A percentile compares a stretch with the other conserved stretches of the same genome.
These are phyloP conservation scores for Picochlorum sp. DNA, from an alignment of 139 green algal species.

Conservation along the genomic window DNA sequence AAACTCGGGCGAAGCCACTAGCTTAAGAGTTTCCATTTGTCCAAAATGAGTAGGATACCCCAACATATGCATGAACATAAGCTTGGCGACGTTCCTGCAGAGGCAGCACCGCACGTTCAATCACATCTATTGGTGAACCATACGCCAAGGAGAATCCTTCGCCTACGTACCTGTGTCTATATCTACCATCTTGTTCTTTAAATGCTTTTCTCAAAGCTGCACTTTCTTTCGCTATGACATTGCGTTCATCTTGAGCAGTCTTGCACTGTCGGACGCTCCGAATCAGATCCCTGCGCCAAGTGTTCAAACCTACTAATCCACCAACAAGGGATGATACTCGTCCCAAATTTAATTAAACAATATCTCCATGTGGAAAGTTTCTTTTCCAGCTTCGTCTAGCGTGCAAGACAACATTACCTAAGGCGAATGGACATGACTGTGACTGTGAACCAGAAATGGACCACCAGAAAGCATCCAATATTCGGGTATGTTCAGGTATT, in stretches of 20 bases:
- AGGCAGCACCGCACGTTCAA: neutral
- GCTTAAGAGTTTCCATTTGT: conserved; percentile 99
- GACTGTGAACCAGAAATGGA: too few species aligned
- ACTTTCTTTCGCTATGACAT: conserved; percentile 91
- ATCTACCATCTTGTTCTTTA: conserved; percentile 54
- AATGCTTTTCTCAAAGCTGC: conserved; percentile 84
- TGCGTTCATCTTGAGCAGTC: conserved; percentile 92
- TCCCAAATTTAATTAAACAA: too few species aligned
- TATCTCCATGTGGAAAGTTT: too few species aligned
- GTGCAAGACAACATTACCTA: too few species aligned
- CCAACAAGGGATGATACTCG: too few species aligned
- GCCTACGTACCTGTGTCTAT: conserved; percentile 20
- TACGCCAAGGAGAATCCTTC: neutral
- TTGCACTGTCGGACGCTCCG: conserved; percentile 71
- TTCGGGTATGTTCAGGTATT: too few species aligned
- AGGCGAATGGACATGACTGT: too few species aligned
- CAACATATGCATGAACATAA: conserved; percentile 99
- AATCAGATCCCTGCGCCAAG: conserved; percentile 90
- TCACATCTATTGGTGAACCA: neutral
- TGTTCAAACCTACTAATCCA: too few species aligned
- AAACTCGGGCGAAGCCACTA: conserved; percentile 75
- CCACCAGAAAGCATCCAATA: too few species aligned
- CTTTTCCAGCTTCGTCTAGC: too few species aligned
- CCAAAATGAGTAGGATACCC: conserved; percentile 98
- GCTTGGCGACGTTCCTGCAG: conserved; percentile 94